A percentile compares a stretch with the other conserved stretches of the same genome.
Evolutionary conservation across 2,329 filamentous ascomycete genomes (phyloP).

Genomic region (Monosporascus sp.): DNA sequence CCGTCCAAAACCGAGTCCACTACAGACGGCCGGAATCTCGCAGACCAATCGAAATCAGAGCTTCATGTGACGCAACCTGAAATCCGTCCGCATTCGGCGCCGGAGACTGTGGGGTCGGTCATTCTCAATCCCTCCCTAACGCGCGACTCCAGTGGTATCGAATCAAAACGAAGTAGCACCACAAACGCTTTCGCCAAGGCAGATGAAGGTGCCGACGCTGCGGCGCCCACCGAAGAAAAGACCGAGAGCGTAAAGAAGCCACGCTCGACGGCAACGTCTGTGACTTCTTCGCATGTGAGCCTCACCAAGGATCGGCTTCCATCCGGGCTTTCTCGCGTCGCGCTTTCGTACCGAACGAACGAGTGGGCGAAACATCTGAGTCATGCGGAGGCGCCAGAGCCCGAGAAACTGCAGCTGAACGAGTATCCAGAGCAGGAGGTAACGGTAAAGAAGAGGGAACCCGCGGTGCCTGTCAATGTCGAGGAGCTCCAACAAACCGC

Average conservation of each 20-base stretch:
- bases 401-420: slow-evolving; percentile 53
- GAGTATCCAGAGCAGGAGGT: slow-evolving; percentile 28
- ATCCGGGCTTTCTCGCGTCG: slow-evolving; percentile 66
- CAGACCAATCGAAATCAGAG: slow-evolving; percentile 5
- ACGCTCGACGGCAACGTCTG: slow-evolving; percentile 26
- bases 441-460: slow-evolving; percentile 38
- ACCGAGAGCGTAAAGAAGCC: slow-evolving; percentile 14
- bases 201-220: slow-evolving; percentile 10
- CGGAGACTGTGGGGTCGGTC: slow-evolving; percentile 23
- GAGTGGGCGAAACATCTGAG: slow-evolving; percentile 93
- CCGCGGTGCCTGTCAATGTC: slow-evolving; percentile 55
- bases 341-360: slow-evolving; percentile 81
- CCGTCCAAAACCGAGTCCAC: slow-evolving; percentile 1
- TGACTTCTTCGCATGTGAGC: slow-evolving; percentile 37
- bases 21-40: slow-evolving; percentile 3
- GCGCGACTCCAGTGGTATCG: slow-evolving; percentile 9
- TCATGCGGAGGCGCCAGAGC: slow-evolving; percentile 65
- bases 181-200: slow-evolving; percentile 11
- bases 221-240: slow-evolving; percentile 10
- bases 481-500: slow-evolving; percentile 61
- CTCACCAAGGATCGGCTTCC: slow-evolving; percentile 61
- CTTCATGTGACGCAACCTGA: slow-evolving; percentile 1
- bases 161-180: slow-evolving; percentile 16
- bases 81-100: slow-evolving; percentile 16
- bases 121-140: slow-evolving; percentile 15